Percentiles rank a stretch among this genome's conserved stretches.
These are phyloP conservation scores for Lasiosphaeriaceae sp. DNA, from an alignment of 495 filamentous ascomycete species.

Conservation along the genomic window DNA sequence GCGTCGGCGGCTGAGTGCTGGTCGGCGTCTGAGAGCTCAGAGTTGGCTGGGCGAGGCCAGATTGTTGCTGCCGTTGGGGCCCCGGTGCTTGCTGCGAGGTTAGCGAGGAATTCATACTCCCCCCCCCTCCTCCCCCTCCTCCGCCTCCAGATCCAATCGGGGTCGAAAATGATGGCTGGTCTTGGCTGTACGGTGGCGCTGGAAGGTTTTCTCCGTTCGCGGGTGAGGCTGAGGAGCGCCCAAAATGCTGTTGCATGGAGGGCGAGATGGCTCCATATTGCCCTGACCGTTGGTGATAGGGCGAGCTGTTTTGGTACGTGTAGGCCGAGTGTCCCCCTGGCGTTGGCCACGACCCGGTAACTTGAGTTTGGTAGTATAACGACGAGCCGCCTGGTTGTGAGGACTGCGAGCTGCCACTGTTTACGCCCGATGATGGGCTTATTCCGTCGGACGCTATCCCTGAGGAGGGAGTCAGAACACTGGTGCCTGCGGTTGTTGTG, in stretches of 20 bases:
- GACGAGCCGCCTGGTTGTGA: constrained; percentile 44
- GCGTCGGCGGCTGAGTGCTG: constrained; percentile 54
- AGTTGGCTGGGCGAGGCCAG: constrained; percentile 18
- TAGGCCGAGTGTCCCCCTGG: constrained; percentile 28
- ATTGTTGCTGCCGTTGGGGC: constrained; percentile 14
- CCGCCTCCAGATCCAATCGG: constrained; percentile 19
- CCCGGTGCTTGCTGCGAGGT: constrained; percentile 16
- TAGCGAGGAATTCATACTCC: constrained; percentile 20
- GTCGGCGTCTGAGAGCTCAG: constrained; percentile 25
- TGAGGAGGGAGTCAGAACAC: constrained; percentile 43
- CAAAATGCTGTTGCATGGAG: constrained; percentile 15
- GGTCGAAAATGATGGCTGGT: constrained; percentile 29
- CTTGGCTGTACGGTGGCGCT: constrained; percentile 27
- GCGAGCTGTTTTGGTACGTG: constrained; percentile 51
- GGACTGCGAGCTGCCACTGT: constrained; percentile 49
- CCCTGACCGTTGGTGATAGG: constrained; percentile 17
- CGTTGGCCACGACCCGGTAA: constrained; percentile 47
- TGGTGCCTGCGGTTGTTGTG: constrained; percentile 43
- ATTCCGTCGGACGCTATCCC: constrained; percentile 54
- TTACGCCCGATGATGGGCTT: constrained; percentile 57
- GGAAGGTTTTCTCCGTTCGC: constrained; percentile 25
- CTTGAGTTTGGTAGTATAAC: constrained; percentile 45
- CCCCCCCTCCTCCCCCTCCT: constrained; percentile 17
- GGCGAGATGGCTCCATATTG: constrained; percentile 15
- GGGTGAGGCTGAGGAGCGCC: constrained; percentile 33